Evolutionary conservation across 2,329 filamentous ascomycete species (phyloP).

Genomic region (Cytospora chrysosperma): DNA sequence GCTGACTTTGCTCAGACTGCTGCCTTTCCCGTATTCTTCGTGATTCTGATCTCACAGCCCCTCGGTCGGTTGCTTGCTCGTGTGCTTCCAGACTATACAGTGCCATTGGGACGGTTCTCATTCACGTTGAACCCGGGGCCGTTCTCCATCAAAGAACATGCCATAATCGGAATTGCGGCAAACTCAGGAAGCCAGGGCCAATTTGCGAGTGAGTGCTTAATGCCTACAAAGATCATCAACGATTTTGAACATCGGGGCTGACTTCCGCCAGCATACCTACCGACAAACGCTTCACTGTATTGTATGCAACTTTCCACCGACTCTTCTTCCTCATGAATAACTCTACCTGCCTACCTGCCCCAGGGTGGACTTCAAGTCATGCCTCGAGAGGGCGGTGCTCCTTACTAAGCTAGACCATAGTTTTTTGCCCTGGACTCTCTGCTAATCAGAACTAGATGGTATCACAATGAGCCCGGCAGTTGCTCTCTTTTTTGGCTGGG

Average conservation of each 20-base stretch:
- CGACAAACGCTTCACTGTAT: conserved; percentile 26
- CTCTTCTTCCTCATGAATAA: background rate
- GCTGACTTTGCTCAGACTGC: conserved; percentile 8
- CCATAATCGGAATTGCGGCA: conserved; percentile 28
- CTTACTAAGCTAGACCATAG: background rate
- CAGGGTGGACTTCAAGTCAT: too few relatives aligned
- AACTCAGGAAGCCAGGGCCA: conserved; percentile 27
- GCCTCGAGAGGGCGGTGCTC: too few relatives aligned
- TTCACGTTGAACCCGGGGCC: conserved; percentile 27
- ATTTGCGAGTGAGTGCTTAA: conserved; percentile 20
- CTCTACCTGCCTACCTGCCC: background rate
- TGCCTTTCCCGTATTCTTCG: conserved; percentile 27
- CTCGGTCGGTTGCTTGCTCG: conserved; percentile 25
- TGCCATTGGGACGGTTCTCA: conserved; percentile 21
- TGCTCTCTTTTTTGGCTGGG: conserved; percentile 26
- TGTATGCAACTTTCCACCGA: background rate
- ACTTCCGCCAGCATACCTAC: conserved; percentile 13
- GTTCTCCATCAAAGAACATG: conserved; percentile 27
- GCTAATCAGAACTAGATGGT: conserved; percentile 1
- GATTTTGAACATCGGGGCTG: background rate
- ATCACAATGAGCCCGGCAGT: conserved; percentile 26
- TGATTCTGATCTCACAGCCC: conserved; percentile 26
- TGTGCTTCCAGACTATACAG: conserved; percentile 24
- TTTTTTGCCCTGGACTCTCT: too few relatives aligned
- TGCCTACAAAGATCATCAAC: background rate